Conservation (phyloP, 1,284 basidiomycete species). For the Cryptococcus hybrid region DNA sequence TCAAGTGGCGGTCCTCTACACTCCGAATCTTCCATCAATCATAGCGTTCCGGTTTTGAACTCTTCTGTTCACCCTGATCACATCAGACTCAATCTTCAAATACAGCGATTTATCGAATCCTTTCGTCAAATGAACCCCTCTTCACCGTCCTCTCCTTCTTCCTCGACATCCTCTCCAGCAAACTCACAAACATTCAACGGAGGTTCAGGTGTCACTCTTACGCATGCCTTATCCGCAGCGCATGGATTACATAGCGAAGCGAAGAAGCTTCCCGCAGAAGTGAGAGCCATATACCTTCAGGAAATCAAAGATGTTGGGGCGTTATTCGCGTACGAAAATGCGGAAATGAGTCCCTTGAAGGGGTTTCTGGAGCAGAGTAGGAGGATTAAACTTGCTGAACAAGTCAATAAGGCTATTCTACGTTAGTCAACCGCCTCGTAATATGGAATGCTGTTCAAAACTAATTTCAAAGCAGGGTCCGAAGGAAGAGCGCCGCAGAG, state of each 20-base stretch:
- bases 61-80: slow-evolving; percentile 32
- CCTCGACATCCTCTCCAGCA: slow-evolving; percentile 23
- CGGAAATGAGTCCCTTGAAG: slow-evolving; percentile 41
- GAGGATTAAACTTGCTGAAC: slow-evolving; percentile 43
- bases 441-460: neutral
- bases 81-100: slow-evolving; percentile 45
- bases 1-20: neutral
- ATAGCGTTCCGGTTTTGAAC: slow-evolving; percentile 29
- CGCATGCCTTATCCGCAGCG: slow-evolving; percentile 33
- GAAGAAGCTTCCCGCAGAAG: slow-evolving; percentile 33
- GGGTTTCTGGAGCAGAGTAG: slow-evolving; percentile 46
- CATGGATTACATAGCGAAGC: slow-evolving; percentile 40
- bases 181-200: slow-evolving; percentile 10
- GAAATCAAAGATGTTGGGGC: slow-evolving; percentile 49
- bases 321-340: slow-evolving; percentile 47
- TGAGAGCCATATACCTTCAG: slow-evolving; percentile 39
- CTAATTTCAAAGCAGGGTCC: slow-evolving; percentile 7
- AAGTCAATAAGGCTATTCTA: slow-evolving; percentile 47
- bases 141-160: slow-evolving; percentile 28
- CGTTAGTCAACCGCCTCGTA: slow-evolving; percentile 27
- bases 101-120: slow-evolving; percentile 45
- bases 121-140: slow-evolving; percentile 24
- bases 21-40: neutral
- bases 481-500: slow-evolving; percentile 24
- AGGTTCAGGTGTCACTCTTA: slow-evolving; percentile 13